These are phyloP conservation scores for Viola pubescens DNA, from an alignment of 441 rosid genomes.

Conservation along the genomic window DNA sequence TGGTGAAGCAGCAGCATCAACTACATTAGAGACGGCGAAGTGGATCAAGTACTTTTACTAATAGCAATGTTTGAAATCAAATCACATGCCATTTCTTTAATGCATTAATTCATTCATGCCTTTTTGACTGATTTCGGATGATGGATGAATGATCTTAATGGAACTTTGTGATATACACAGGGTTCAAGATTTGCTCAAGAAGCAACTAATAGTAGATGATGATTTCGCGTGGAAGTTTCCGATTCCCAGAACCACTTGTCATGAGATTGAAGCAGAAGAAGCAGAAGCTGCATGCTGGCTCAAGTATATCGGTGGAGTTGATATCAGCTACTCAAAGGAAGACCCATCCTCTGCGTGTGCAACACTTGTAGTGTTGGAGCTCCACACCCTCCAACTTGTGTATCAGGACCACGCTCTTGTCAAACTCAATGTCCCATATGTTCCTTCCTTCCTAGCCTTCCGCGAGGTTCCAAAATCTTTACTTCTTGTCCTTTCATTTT, in stretches of 20 bases:
- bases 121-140: too few relatives aligned
- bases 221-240: conserved; percentile 56
- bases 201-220: conserved; percentile 44
- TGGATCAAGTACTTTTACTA: too few relatives aligned
- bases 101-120: too few relatives aligned
- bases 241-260: background rate
- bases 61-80: too few relatives aligned
- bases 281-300: conserved; percentile 20
- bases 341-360: conserved; percentile 67
- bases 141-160: too few relatives aligned
- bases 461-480: conserved; percentile 55
- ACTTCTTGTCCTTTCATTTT: too few relatives aligned
- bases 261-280: background rate
- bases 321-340: conserved; percentile 70
- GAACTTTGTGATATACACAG: conserved; percentile 15
- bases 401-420: conserved; percentile 39
- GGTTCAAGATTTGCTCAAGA: conserved; percentile 48
- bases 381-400: conserved; percentile 39
- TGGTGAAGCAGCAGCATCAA: too few relatives aligned
- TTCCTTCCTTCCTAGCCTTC: conserved; percentile 84
- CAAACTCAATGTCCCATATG: conserved; percentile 54
- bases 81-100: too few relatives aligned
- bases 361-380: conserved; percentile 60
- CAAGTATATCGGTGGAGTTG: conserved; percentile 81
- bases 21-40: too few relatives aligned